Evolutionary conservation across 805 yeast species (phyloP).

Genomic region (Lachancea fermentati): DNA sequence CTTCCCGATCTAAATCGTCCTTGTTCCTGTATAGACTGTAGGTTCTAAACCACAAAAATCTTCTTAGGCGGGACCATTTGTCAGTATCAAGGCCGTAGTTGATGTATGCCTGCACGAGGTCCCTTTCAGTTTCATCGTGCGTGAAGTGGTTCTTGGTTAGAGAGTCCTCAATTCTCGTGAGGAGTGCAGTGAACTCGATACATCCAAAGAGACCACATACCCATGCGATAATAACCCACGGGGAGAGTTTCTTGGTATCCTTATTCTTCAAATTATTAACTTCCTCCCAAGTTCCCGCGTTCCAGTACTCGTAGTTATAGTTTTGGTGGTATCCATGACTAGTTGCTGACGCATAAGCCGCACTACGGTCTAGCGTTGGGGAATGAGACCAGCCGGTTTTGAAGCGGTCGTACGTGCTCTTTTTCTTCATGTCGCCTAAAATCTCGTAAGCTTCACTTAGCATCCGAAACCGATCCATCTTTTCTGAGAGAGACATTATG

Average conservation of each 20-base stretch:
- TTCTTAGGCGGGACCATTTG: conserved; percentile 44
- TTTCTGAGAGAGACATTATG: conserved; percentile 28
- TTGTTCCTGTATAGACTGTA: conserved; percentile 30
- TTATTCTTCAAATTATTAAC: conserved; percentile 36
- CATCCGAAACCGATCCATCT: conserved; percentile 42
- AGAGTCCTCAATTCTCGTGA: conserved; percentile 36
- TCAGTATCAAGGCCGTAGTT: conserved; percentile 50
- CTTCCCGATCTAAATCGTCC: conserved; percentile 33
- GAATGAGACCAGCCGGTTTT: conserved; percentile 42
- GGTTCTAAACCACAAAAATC: conserved; percentile 54
- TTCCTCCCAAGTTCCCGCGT: conserved; percentile 63
- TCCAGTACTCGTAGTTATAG: conserved; percentile 43
- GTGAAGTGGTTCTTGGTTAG: conserved; percentile 29
- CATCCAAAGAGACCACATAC: conserved; percentile 35
- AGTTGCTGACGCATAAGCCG: conserved; percentile 9
- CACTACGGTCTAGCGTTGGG: conserved; percentile 19
- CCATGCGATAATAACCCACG: conserved; percentile 37
- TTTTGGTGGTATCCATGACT: conserved; percentile 29
- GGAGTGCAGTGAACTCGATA: conserved; percentile 37
- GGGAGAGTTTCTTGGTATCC: conserved; percentile 40
- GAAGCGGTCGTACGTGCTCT: conserved; percentile 42
- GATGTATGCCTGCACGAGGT: conserved; percentile 37
- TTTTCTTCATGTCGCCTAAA: conserved; percentile 40
- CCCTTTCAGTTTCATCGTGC: conserved; percentile 39
- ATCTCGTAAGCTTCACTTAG: conserved; percentile 56